Percentiles rank a stretch among this genome's conserved stretches.
Evolutionary conservation across 495 filamentous ascomycete genomes (phyloP).

Genomic region (Cladorrhinum samala): DNA sequence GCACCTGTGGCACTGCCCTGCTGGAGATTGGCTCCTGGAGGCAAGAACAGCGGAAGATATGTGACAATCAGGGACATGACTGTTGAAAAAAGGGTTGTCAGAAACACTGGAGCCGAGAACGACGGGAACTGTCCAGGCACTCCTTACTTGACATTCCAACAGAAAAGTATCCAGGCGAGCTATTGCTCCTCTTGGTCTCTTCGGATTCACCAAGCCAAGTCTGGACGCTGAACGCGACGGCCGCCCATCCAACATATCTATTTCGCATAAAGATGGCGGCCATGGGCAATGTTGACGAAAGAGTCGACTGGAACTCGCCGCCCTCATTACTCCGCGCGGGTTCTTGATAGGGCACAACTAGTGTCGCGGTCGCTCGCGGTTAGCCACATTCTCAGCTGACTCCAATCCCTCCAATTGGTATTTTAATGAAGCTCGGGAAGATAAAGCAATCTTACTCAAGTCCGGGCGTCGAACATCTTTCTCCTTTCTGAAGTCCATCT

Average conservation of each 20-base stretch:
- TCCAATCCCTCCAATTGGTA: neutral
- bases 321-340: conserved; percentile 40
- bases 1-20: conserved; percentile 33
- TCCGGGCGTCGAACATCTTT: conserved; percentile 85
- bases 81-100: conserved; percentile 35
- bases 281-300: conserved; percentile 85
- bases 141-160: conserved; percentile 81
- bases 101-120: conserved; percentile 12
- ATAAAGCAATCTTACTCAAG: conserved; percentile 54
- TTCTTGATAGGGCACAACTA: conserved; percentile 48
- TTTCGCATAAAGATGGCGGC: conserved; percentile 90
- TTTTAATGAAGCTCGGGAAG: neutral
- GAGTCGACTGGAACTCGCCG: conserved; percentile 53
- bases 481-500: conserved; percentile 56
- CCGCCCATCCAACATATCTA: conserved; percentile 82
- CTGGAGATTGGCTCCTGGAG: conserved; percentile 39
- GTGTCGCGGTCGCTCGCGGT: neutral
- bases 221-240: conserved; percentile 78
- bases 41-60: conserved; percentile 81
- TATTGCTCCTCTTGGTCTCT: conserved; percentile 58
- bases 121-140: neutral
- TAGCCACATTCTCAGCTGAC: conserved; percentile 22
- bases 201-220: conserved; percentile 80
- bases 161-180: conserved; percentile 76
- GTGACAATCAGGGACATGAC: conserved; percentile 76